A percentile compares a stretch with the other conserved stretches of the same genome.
phyloP scores from a whole-genome alignment of 805 yeast genomes.

The Cyberlindnera samutprakarnensis region DNA sequence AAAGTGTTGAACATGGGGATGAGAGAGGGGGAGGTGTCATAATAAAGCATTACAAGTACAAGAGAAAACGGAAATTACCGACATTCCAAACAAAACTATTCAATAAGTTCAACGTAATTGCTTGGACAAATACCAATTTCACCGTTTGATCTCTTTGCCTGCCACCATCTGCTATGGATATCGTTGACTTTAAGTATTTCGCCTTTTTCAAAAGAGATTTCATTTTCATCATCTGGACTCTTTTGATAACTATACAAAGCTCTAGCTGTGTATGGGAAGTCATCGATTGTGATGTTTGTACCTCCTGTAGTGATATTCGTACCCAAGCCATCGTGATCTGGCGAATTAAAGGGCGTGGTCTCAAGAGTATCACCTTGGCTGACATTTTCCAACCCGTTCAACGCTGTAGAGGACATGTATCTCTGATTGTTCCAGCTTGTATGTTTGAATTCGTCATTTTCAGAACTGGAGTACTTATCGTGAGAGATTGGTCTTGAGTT shows the following conservation, averaged over 20 bases:
- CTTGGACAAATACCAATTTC: constrained; percentile 96
- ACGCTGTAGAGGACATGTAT: constrained; percentile 43
- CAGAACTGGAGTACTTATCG: constrained; percentile 6
- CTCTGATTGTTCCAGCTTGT: constrained; percentile 19
- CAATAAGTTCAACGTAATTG: constrained; percentile 77
- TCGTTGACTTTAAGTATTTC: constrained; percentile 90
- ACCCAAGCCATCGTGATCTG: constrained; percentile 5
- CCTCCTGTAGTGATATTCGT: constrained; percentile 16
- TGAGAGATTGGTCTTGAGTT: background rate
- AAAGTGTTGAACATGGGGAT: background rate
- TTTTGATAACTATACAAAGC: constrained; percentile 87
- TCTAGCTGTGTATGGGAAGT: constrained; percentile 75
- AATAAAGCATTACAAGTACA: too few relatives aligned
- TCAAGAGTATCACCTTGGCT: constrained; percentile 15
- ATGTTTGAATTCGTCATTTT: constrained; percentile 9
- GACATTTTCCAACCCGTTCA: constrained; percentile 55
- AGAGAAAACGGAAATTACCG: too few relatives aligned
- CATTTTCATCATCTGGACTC: constrained; percentile 88
- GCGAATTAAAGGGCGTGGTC: constrained; percentile 15
- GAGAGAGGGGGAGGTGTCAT: background rate
- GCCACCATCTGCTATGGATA: constrained; percentile 98
- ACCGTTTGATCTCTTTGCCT: constrained; percentile 82
- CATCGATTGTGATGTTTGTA: constrained; percentile 28
- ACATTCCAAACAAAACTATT: constrained; percentile 18
- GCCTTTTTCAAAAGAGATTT: constrained; percentile 82